Evolutionary conservation across 73 alveolate genomes (phyloP).

Genomic region (Uronychia setigera): DNA sequence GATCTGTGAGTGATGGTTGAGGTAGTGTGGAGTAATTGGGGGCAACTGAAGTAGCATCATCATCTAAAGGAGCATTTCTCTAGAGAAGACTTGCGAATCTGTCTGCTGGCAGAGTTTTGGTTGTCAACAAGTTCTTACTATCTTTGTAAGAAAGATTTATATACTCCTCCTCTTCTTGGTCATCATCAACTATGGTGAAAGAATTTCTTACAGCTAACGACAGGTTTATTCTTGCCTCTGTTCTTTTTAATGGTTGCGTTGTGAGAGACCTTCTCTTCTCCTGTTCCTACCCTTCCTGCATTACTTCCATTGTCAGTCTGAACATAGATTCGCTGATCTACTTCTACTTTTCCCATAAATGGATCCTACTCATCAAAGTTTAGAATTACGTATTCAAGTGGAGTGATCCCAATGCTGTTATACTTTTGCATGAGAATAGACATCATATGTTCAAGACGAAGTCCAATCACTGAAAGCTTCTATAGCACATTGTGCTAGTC

Average conservation of each 20-base stretch:
- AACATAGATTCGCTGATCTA: not conserved
- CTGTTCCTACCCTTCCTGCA: not conserved
- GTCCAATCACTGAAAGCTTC: conserved; percentile 19
- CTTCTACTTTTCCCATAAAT: not conserved
- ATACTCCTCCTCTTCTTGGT: not conserved
- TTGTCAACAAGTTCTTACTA: not conserved
- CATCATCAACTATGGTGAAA: not conserved
- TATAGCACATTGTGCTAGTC: not conserved
- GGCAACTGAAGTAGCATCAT: not conserved
- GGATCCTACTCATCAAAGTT: not conserved
- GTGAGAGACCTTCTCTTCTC: not conserved
- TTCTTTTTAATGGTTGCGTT: not conserved
- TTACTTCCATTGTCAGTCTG: not conserved
- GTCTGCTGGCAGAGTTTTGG: not conserved
- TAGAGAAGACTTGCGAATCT: not conserved
- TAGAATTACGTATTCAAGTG: not conserved
- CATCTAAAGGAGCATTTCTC: not conserved
- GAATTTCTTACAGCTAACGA: not conserved
- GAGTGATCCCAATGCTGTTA: not conserved
- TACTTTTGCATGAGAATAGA: conserved; percentile 11
- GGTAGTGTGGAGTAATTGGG: too few species aligned
- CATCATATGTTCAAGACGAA: conserved; percentile 32
- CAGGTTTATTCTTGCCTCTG: not conserved
- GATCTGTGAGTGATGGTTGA: not conserved
- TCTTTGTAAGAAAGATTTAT: not conserved